Evolutionary conservation across 208 protist genomes (phyloP).

Genomic region (Kentomonas sorsogonicus): DNA sequence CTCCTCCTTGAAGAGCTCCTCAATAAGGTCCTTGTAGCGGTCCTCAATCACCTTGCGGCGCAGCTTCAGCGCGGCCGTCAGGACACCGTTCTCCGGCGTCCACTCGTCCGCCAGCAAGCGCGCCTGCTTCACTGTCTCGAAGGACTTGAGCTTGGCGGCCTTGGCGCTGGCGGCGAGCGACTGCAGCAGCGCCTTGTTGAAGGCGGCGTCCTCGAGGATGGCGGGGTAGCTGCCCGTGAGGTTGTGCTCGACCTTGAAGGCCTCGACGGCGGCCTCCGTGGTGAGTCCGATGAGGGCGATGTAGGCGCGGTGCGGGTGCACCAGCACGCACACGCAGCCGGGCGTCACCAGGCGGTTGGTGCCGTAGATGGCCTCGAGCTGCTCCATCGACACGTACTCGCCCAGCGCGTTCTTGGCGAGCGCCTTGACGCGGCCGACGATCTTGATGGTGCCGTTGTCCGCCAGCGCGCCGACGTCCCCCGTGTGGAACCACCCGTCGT

Average conservation of each 20-base stretch:
- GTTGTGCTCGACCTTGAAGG: constrained; percentile 54
- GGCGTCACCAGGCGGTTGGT: constrained; percentile 42
- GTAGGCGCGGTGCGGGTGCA: constrained; percentile 72
- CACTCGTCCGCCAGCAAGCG: constrained; percentile 66
- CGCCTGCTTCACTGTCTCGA: constrained; percentile 58
- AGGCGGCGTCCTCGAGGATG: constrained; percentile 37
- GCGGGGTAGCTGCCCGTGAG: constrained; percentile 36
- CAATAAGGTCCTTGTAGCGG: constrained; percentile 55
- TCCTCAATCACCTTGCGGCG: constrained; percentile 59
- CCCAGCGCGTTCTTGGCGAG: constrained; percentile 88
- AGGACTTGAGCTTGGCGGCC: constrained; percentile 54
- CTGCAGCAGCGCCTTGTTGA: constrained; percentile 32
- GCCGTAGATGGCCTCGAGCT: constrained; percentile 67
- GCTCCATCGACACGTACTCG: constrained; percentile 90
- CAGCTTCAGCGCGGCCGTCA: constrained; percentile 84
- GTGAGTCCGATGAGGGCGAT: constrained; percentile 51
- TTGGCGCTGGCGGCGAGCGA: constrained; percentile 47
- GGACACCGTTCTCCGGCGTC: constrained; percentile 73
- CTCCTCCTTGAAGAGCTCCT: constrained; percentile 52
- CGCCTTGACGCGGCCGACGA: constrained; percentile 89
- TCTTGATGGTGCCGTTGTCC: constrained; percentile 48
- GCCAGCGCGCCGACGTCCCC: constrained; percentile 77
- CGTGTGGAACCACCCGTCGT: constrained; percentile 84
- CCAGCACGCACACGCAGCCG: constrained; percentile 69
- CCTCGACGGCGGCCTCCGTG: constrained; percentile 36